These are phyloP conservation scores for Dentipellis fragilis DNA, from an alignment of 768 basidiomycete species.

Conservation along the genomic window DNA sequence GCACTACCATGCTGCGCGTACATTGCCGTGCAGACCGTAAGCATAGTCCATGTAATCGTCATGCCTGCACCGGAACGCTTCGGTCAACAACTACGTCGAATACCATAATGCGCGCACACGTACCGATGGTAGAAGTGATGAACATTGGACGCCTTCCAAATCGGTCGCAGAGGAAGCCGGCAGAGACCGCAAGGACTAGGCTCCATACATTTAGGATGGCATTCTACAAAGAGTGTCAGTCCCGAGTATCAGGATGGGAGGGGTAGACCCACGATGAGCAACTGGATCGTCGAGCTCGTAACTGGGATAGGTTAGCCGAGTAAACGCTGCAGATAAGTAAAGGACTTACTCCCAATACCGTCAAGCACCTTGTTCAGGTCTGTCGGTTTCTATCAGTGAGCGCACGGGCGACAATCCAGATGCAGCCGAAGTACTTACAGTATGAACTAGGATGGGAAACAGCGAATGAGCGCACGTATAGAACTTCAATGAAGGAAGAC, in stretches of 20 bases:
- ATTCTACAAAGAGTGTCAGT: constrained; percentile 32
- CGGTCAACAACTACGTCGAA: background rate
- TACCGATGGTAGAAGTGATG: constrained; percentile 29
- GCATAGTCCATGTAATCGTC: constrained; percentile 30
- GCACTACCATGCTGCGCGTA: constrained; percentile 19
- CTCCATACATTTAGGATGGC: constrained; percentile 47
- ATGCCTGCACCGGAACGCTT: constrained; percentile 21
- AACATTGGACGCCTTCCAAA: constrained; percentile 42
- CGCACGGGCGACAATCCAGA: background rate
- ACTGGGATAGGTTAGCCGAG: background rate
- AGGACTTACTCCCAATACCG: constrained; percentile 34
- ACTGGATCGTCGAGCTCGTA: background rate
- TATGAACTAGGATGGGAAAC: background rate
- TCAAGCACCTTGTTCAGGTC: constrained; percentile 45
- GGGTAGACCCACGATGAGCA: background rate
- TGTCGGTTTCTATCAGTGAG: constrained; percentile 4
- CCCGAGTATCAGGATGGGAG: constrained; percentile 29
- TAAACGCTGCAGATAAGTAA: too few relatives aligned
- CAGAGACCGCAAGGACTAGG: constrained; percentile 40
- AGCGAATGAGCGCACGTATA: background rate
- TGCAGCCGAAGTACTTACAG: background rate
- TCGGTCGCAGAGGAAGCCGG: constrained; percentile 38
- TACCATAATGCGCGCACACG: background rate
- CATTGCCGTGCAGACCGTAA: constrained; percentile 27
- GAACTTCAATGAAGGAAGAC: constrained; percentile 11